Percentiles rank a stretch among this genome's conserved stretches.
Conservation (phyloP, 116 monocot genomes). For the Trichopus zeylanicus region DNA sequence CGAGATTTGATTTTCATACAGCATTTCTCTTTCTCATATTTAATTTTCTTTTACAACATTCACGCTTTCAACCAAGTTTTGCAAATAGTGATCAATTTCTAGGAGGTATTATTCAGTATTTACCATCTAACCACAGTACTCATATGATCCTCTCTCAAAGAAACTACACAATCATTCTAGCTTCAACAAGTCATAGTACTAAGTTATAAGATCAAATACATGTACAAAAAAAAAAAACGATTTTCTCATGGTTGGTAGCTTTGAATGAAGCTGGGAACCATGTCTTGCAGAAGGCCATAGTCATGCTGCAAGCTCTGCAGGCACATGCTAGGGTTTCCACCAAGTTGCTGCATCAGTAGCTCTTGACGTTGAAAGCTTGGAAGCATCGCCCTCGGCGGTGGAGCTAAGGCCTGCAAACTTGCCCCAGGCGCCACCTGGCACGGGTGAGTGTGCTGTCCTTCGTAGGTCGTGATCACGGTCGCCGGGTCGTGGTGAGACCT, state of each 20-base stretch:
- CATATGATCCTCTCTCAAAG: too few relatives aligned
- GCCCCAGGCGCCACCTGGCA: slow-evolving; percentile 20
- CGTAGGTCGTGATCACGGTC: slow-evolving; percentile 38
- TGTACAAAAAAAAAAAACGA: neutral
- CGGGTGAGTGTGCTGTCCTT: slow-evolving; percentile 36
- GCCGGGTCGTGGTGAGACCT: slow-evolving; percentile 30
- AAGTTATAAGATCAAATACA: neutral
- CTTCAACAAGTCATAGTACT: neutral
- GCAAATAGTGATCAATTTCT: too few relatives aligned
- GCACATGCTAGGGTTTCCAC: slow-evolving; percentile 21
- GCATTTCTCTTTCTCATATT: too few relatives aligned
- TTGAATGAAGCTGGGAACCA: slow-evolving; percentile 19
- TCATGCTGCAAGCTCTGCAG: slow-evolving; percentile 14
- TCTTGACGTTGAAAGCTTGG: neutral
- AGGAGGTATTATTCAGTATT: too few relatives aligned
- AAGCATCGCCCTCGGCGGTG: slow-evolving; percentile 3
- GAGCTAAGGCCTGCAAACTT: slow-evolving; percentile 10
- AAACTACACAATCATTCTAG: too few relatives aligned
- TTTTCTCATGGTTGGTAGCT: slow-evolving; percentile 11
- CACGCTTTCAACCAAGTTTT: too few relatives aligned
- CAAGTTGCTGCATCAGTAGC: neutral
- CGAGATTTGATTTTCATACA: too few relatives aligned
- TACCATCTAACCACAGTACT: too few relatives aligned
- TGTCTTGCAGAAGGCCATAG: slow-evolving; percentile 32
- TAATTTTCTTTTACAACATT: too few relatives aligned